Evolutionary conservation across 345 rosid genomes (phyloP), one percentile per base, ranked within the genome.

Genomic region (Populus ilicifolia): DNA sequence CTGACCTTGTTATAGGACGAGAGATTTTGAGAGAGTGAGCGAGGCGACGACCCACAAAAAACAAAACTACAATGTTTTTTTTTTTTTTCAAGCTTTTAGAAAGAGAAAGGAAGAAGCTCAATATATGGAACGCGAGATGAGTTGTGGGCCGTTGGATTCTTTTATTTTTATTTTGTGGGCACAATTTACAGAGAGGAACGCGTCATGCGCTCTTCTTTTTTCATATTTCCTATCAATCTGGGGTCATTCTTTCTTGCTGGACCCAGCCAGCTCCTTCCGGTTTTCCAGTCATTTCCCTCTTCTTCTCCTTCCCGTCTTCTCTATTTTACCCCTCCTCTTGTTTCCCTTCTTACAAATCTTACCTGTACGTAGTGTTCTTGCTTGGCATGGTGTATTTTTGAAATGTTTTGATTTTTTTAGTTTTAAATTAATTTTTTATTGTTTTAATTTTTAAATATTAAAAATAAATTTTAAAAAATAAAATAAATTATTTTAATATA

Each of bases 61-160:
- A n/a, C 63, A 56, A n/a, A 4, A n/a, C 44, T n/a, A 9, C n/a
- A 56, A n/a, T n/a, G 14, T 56, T 56, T 56, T 56, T 14, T 5
- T 3, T 30, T 33, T 33, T 33, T 33, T 33, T 33, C 5, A 5
- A 4, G 74, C 21, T 6, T 4, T 30, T 48, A 39, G 67, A 66
- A 71, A n/a, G 41, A 5, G 38, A 38, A 33, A 48, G 13, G 16
- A 20, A 18, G 25, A n/a, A 21, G 36, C n/a, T 44, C n/a, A 48
- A 48, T 73, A 70, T 79, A 76, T 59, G 44, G 77, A 69, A 36
- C 1, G 36, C 14, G 50, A 46, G 72, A 79, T 59, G 74, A 2
- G 33, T 69, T 61, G 30, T 78, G 66, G 35, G 69, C 87, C 81
- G 83, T 75, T 77, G 61, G 81, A 80, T 82, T 63, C 1, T 41